Conservation (phyloP, 2,329 filamentous ascomycete genomes). For the Monosporascus sp. region DNA sequence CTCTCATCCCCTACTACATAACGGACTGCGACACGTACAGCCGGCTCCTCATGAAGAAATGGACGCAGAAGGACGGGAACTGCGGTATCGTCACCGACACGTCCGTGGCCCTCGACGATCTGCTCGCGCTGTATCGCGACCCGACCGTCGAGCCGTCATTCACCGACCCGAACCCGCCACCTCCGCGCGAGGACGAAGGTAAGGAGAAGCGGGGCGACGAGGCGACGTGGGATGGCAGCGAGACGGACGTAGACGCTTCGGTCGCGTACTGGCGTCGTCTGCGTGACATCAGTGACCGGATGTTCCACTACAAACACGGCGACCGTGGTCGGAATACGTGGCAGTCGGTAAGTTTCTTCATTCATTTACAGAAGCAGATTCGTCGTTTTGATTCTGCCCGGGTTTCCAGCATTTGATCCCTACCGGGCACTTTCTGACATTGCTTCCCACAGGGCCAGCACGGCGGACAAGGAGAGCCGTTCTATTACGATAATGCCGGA, state of each 20-base stretch:
- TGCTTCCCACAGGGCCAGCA: conserved; percentile 21
- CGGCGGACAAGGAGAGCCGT: conserved; percentile 37
- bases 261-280: conserved; percentile 25
- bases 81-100: conserved; percentile 42
- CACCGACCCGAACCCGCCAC: conserved; percentile 31
- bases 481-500: conserved; percentile 32
- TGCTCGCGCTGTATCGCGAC: conserved; percentile 40
- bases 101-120: conserved; percentile 37
- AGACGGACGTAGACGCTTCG: conserved; percentile 15
- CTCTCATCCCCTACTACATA: conserved; percentile 51
- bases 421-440: not conserved
- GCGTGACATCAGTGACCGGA: conserved; percentile 24
- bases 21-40: conserved; percentile 53
- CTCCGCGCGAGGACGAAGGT: conserved; percentile 15
- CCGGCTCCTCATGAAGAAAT: conserved; percentile 40
- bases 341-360: conserved; percentile 23
- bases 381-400: too few species aligned
- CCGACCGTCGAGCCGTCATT: conserved; percentile 30
- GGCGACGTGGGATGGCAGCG: conserved; percentile 6
- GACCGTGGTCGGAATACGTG: conserved; percentile 34
- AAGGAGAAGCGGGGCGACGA: conserved; percentile 7
- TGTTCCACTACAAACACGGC: conserved; percentile 38
- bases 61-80: conserved; percentile 32
- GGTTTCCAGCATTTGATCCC: too few species aligned
- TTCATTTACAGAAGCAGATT: not conserved